phyloP scores from a whole-genome alignment of 495 filamentous ascomycete species.

The Apiosordaria backusii region DNA sequence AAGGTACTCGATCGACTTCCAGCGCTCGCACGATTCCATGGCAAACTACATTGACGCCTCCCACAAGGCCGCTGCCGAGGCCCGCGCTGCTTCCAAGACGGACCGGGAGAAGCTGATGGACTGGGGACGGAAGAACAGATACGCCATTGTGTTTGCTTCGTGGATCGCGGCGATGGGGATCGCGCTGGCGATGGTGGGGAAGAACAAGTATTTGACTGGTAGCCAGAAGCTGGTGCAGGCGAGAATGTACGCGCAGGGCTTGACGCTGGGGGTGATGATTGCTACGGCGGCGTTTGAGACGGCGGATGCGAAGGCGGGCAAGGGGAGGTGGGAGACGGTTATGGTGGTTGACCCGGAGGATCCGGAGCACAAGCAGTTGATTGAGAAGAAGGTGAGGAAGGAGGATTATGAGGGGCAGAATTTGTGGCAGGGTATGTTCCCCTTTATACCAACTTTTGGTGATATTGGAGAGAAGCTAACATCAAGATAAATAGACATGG shows the following conservation, averaged over 20 bases:
- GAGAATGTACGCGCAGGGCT: constrained; percentile 93
- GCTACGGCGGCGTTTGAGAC: constrained; percentile 89
- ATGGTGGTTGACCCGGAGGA: constrained; percentile 69
- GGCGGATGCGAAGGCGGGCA: constrained; percentile 69
- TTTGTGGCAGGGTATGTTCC: constrained; percentile 72
- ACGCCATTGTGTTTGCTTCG: constrained; percentile 77
- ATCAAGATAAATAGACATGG: constrained; percentile 59
- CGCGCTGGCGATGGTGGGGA: constrained; percentile 70
- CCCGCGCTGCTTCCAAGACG: constrained; percentile 39
- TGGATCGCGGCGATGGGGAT: constrained; percentile 83
- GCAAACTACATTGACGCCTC: constrained; percentile 63
- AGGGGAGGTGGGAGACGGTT: constrained; percentile 72
- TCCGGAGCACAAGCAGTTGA: constrained; percentile 65
- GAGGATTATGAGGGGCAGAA: constrained; percentile 76
- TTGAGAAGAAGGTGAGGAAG: constrained; percentile 67
- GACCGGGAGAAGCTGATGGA: constrained; percentile 50
- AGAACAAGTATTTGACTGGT: constrained; percentile 70
- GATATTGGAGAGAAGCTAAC: constrained; percentile 16
- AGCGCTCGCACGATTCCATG: constrained; percentile 62
- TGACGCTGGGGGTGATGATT: constrained; percentile 84
- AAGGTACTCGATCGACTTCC: constrained; percentile 69
- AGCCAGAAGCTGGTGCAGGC: constrained; percentile 96
- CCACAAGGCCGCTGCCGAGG: constrained; percentile 34
- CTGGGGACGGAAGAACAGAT: constrained; percentile 73
- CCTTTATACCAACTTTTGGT: not conserved